These are phyloP conservation scores for Raphanus sativus DNA, from an alignment of 345 rosid species.

Conservation along the genomic window DNA sequence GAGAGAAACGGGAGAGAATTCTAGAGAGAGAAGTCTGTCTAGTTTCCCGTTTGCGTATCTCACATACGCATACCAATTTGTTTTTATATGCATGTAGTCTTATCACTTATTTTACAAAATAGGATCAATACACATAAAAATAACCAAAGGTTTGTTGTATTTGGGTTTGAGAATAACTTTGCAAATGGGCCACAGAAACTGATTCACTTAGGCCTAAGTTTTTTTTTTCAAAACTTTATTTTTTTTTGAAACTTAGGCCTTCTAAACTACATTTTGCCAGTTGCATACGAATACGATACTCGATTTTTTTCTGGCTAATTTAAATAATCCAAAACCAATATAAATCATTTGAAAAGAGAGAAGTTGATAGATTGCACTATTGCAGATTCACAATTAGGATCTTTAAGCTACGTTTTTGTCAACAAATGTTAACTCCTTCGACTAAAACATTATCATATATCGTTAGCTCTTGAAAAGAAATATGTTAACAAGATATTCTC, in stretches of 20 bases:
- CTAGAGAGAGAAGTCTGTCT: no score
- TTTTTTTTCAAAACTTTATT: no score
- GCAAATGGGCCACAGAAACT: constrained; percentile 4
- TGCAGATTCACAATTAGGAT: neutral
- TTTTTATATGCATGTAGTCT: neutral
- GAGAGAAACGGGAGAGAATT: no score
- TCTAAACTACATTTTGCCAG: neutral
- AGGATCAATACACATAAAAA: neutral
- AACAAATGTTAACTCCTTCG: neutral
- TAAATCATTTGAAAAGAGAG: neutral
- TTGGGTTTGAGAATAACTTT: neutral
- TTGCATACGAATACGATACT: neutral
- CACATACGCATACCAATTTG: neutral
- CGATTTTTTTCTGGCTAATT: neutral
- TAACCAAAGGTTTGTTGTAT: neutral
- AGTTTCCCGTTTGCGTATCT: neutral
- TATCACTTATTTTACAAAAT: neutral
- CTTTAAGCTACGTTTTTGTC: neutral
- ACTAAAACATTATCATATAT: neutral
- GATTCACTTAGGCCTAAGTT: neutral
- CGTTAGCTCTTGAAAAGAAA: neutral
- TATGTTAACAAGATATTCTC: no score
- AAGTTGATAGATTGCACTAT: neutral
- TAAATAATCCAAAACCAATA: neutral
- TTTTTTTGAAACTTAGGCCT: no score